These are phyloP conservation scores for Cercophora scortea DNA, from an alignment of 495 filamentous ascomycete species.

Conservation along the genomic window DNA sequence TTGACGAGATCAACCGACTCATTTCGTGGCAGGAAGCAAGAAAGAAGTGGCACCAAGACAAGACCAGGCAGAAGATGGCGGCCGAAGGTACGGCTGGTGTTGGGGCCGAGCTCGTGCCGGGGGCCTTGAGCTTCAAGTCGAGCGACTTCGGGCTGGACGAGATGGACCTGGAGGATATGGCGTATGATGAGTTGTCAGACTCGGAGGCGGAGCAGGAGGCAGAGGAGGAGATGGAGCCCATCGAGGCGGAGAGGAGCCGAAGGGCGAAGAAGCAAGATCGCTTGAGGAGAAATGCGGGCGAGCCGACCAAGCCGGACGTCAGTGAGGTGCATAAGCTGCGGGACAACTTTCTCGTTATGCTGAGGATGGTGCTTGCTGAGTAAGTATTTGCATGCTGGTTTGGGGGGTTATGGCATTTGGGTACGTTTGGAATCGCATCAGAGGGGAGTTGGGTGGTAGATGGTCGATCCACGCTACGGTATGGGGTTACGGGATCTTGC, in stretches of 20 bases:
- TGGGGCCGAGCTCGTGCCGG: constrained; percentile 37
- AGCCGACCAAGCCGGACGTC: constrained; percentile 78
- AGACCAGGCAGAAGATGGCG: constrained; percentile 98
- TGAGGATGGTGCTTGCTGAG: constrained; percentile 77
- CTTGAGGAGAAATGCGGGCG: constrained; percentile 74
- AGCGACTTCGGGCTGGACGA: constrained; percentile 86
- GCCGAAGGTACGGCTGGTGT: constrained; percentile 53
- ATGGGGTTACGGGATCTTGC: too few species aligned
- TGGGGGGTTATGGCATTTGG: background rate
- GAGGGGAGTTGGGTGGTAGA: too few species aligned
- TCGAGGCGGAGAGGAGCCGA: constrained; percentile 73
- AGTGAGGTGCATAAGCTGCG: constrained; percentile 69
- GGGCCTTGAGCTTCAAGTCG: constrained; percentile 48
- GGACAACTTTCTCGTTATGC: constrained; percentile 72
- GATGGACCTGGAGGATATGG: constrained; percentile 79
- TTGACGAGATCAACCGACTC: constrained; percentile 74
- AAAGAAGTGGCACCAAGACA: constrained; percentile 95
- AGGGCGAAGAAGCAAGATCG: constrained; percentile 68
- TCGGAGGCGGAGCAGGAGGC: constrained; percentile 64
- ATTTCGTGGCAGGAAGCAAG: constrained; percentile 91
- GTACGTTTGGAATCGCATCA: too few species aligned
- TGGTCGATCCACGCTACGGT: too few species aligned
- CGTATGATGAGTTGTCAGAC: constrained; percentile 64
- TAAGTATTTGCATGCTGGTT: constrained; percentile 5
- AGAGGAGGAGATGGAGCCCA: constrained; percentile 75